Conservation (phyloP, 164 flowering plant species). For the Litsea cubeba region DNA sequence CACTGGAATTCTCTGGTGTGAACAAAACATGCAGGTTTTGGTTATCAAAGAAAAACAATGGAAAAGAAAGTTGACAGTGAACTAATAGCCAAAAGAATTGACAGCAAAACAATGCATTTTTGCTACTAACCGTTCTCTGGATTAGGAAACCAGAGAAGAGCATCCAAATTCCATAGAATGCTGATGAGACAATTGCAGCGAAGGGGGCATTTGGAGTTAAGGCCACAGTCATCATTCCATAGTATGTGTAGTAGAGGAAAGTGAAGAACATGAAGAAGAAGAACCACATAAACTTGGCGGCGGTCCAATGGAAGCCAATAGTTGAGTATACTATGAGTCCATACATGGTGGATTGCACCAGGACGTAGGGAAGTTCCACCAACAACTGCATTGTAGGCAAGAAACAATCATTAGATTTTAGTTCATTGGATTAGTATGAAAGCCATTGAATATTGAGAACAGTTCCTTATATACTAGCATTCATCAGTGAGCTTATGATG, state of each 20-base stretch:
- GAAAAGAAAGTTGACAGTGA: not conserved
- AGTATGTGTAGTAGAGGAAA: conserved; percentile 32
- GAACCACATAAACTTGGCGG: conserved; percentile 28
- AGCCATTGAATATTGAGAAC: not conserved
- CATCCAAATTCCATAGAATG: conserved; percentile 31
- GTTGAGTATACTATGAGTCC: conserved; percentile 22
- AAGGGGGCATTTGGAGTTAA: conserved; percentile 23
- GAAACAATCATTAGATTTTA: not conserved
- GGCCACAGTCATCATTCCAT: conserved; percentile 33
- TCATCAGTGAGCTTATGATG: not conserved
- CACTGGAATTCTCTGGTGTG: conserved; percentile 22
- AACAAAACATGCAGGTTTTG: not conserved
- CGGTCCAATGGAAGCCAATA: conserved; percentile 24
- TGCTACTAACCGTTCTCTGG: conserved; percentile 23
- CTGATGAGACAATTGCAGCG: conserved; percentile 22
- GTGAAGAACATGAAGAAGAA: conserved; percentile 31
- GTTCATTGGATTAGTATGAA: not conserved
- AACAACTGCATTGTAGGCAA: conserved; percentile 23
- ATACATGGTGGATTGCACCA: conserved; percentile 21
- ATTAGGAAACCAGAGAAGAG: conserved; percentile 30
- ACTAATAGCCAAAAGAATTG: not conserved
- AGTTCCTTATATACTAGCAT: not conserved
- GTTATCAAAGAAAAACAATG: not conserved
- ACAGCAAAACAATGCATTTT: not conserved
- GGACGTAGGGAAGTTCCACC: conserved; percentile 26